A percentile compares a stretch with the other conserved stretches of the same genome.
Conservation (phyloP, 2,329 filamentous ascomycete species). For the Neofusicoccum parvum region DNA sequence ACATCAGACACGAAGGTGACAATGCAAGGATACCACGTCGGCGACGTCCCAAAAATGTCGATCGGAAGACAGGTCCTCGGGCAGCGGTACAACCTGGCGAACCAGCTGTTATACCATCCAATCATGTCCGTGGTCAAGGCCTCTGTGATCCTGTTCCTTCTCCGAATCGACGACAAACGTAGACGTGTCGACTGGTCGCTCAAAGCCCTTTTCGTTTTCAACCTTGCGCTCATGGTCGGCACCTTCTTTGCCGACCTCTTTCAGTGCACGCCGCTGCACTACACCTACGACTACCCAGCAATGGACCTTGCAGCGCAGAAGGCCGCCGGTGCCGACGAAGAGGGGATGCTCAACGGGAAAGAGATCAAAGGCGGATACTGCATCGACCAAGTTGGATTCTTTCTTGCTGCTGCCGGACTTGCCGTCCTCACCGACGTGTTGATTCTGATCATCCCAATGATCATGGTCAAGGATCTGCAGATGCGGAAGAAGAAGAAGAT, state of each 20-base stretch:
- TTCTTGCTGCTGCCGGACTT: constrained; percentile 36
- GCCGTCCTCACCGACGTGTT: constrained; percentile 44
- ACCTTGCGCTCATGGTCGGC: constrained; percentile 37
- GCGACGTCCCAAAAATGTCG: constrained; percentile 35
- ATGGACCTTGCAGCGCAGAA: constrained; percentile 26
- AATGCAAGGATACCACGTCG: constrained; percentile 36
- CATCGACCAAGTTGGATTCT: constrained; percentile 37
- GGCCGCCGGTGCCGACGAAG: constrained; percentile 27
- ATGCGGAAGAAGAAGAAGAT: constrained; percentile 44
- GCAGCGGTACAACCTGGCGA: constrained; percentile 37
- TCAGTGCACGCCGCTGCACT: constrained; percentile 38
- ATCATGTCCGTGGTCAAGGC: constrained; percentile 40
- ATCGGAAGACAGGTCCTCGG: constrained; percentile 32
- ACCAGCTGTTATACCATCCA: constrained; percentile 43
- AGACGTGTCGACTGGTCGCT: constrained; percentile 33
- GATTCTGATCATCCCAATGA: constrained; percentile 44
- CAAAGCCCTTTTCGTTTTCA: constrained; percentile 38
- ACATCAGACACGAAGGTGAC: constrained; percentile 32
- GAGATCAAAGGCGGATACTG: constrained; percentile 34
- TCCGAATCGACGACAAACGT: constrained; percentile 38
- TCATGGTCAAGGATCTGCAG: constrained; percentile 47
- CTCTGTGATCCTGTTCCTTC: constrained; percentile 42
- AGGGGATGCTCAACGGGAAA: constrained; percentile 30
- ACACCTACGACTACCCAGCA: constrained; percentile 32
- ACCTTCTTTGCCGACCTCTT: constrained; percentile 39